Evolutionary conservation across 352 stramenopile species (phyloP), one percentile per base, ranked within the genome.

Genomic region (Phytophthora quininea): DNA sequence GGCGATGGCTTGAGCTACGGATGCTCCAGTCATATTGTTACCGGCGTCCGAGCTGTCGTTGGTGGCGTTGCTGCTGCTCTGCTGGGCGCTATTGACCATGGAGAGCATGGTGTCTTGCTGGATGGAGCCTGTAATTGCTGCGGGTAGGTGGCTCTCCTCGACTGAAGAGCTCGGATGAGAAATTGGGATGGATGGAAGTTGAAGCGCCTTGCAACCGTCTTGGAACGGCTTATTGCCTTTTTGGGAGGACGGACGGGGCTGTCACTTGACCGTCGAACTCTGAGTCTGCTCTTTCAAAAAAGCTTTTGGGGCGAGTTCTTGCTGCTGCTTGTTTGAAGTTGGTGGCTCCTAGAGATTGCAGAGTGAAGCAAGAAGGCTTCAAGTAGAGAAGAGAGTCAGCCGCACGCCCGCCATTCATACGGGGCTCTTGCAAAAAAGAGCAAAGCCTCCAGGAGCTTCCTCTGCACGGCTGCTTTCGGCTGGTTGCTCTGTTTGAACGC

Each of bases 281-380:
- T 3, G 38, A 12, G 19, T 10, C 38, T 46, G 11, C 19, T 46
- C 7, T 12, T 43, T 7, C 37, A 43, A 43, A 46, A 46, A 46
- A 46, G 19, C 3, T 46, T 4, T 3, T 46, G n/a, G n/a, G n/a
- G n/a, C 7, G 43, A 29, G 14, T 49, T 49, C 14, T 49, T 53
- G 12, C 29, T 49, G 43, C 9, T 14, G 3, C 29, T 50, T 64
- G 64, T 80, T 92, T 92, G 84, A 92, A 92, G 84, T 90, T 92
- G 76, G 79, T 88, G 81, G 81, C 76, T 90, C 74, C 62, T 76
- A 67, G 62, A 54, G 76, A 79, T 76, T 79, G 54, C 35, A 68
- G 50, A 79, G 57, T 78, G 65, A 73, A 69, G 69, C 61, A 55
- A n/a, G 11, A 47, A 62, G 67, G 77, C 83, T 92, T 90, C 81